These are phyloP conservation scores for Chaetomiaceae sp. DNA, from an alignment of 2,329 filamentous ascomycete species.

Conservation along the genomic window DNA sequence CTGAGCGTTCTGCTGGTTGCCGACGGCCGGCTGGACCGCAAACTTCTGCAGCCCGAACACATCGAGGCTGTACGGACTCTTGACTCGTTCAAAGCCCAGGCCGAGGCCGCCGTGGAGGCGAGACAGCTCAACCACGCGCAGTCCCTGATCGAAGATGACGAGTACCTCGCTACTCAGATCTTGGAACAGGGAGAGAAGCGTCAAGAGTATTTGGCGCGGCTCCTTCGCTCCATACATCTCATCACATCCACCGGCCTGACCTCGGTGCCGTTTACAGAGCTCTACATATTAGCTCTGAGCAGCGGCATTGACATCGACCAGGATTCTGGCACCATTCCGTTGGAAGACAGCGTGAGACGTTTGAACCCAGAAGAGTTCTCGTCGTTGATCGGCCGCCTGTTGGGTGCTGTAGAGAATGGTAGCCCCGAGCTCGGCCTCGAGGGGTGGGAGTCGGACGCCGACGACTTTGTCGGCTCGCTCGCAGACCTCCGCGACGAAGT, in stretches of 20 bases:
- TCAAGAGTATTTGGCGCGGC: slow-evolving; percentile 32
- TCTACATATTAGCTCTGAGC: slow-evolving; percentile 59
- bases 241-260: slow-evolving; percentile 36
- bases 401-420: slow-evolving; percentile 34
- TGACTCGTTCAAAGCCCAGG: slow-evolving; percentile 58
- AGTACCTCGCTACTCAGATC: slow-evolving; percentile 45
- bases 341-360: slow-evolving; percentile 56
- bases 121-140: slow-evolving; percentile 41
- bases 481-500: slow-evolving; percentile 42
- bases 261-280: slow-evolving; percentile 42
- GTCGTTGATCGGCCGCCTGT: slow-evolving; percentile 39
- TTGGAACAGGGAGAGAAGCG: slow-evolving; percentile 19
- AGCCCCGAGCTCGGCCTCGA: slow-evolving; percentile 36
- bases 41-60: slow-evolving; percentile 53
- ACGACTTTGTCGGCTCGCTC: slow-evolving; percentile 34
- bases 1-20: slow-evolving; percentile 57
- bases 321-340: slow-evolving; percentile 46
- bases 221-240: slow-evolving; percentile 48
- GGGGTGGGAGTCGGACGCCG: slow-evolving; percentile 32
- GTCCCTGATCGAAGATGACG: slow-evolving; percentile 56
- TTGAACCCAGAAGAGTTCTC: slow-evolving; percentile 49
- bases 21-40: slow-evolving; percentile 24
- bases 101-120: slow-evolving; percentile 45
- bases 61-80: slow-evolving; percentile 63
- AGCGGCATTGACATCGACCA: slow-evolving; percentile 44